phyloP scores from a whole-genome alignment of 345 rosid species.

The Moringa oleifera region DNA sequence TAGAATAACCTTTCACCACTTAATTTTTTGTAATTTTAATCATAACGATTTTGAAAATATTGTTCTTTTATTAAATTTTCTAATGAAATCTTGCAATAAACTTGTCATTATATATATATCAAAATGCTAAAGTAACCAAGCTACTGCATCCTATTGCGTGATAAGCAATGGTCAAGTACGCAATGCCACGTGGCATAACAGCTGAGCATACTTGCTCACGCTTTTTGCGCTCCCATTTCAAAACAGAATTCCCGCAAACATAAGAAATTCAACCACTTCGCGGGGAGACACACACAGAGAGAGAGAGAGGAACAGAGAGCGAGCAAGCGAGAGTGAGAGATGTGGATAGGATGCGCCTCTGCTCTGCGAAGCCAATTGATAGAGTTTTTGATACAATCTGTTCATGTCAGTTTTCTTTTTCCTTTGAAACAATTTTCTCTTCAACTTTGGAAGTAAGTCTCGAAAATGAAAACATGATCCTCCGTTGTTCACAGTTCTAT shows the following conservation, averaged over 20 bases:
- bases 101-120: too few relatives aligned
- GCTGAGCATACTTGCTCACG: background rate
- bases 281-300: too few relatives aligned
- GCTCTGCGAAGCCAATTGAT: conserved; percentile 14
- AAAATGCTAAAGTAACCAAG: too few relatives aligned
- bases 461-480: background rate
- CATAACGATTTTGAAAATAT: too few relatives aligned
- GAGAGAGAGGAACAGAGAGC: too few relatives aligned
- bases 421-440: too few relatives aligned
- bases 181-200: background rate
- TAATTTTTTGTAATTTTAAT: too few relatives aligned
- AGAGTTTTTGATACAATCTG: conserved; percentile 42
- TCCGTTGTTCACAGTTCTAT: background rate
- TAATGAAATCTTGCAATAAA: too few relatives aligned
- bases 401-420: conserved; percentile 24
- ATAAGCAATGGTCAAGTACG: too few relatives aligned
- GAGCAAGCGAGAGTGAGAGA: background rate
- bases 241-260: background rate
- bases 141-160: too few relatives aligned
- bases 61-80: too few relatives aligned
- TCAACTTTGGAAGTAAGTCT: background rate
- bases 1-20: too few relatives aligned
- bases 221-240: background rate
- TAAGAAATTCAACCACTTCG: background rate
- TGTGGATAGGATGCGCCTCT: background rate